Percentiles rank a stretch among this genome's conserved stretches.
Evolutionary conservation across 345 rosid genomes (phyloP).

Genomic region (Eutrema heterophyllum): DNA sequence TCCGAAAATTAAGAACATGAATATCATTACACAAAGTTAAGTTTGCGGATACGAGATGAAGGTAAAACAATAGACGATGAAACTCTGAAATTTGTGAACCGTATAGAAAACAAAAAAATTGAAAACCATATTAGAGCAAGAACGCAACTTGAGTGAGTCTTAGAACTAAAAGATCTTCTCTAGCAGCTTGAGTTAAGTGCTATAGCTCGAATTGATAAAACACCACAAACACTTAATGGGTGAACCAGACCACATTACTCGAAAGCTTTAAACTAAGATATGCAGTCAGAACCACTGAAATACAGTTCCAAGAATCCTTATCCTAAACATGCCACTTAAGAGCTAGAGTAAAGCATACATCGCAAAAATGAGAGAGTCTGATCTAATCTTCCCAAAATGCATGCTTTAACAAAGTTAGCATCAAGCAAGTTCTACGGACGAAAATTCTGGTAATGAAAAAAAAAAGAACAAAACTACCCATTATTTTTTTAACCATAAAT

Average conservation of each 20-base stretch:
- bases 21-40: neutral
- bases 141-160: neutral
- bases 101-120: neutral
- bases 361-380: too few relatives aligned
- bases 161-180: neutral
- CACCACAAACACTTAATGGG: too few relatives aligned
- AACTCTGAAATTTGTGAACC: too few relatives aligned
- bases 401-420: neutral
- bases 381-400: neutral
- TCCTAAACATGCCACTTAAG: neutral
- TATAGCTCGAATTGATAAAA: neutral
- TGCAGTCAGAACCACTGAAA: neutral
- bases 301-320: neutral
- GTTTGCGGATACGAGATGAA: neutral
- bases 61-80: neutral
- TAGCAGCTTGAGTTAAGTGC: neutral
- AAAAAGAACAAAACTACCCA: too few relatives aligned
- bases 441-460: neutral
- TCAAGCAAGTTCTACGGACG: neutral
- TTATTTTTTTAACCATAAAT: too few relatives aligned
- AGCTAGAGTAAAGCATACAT: too few relatives aligned
- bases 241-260: too few relatives aligned
- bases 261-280: neutral
- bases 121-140: neutral
- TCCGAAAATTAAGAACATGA: neutral